Conservation (phyloP, 441 rosid species). For the Gossypium laxum region DNA sequence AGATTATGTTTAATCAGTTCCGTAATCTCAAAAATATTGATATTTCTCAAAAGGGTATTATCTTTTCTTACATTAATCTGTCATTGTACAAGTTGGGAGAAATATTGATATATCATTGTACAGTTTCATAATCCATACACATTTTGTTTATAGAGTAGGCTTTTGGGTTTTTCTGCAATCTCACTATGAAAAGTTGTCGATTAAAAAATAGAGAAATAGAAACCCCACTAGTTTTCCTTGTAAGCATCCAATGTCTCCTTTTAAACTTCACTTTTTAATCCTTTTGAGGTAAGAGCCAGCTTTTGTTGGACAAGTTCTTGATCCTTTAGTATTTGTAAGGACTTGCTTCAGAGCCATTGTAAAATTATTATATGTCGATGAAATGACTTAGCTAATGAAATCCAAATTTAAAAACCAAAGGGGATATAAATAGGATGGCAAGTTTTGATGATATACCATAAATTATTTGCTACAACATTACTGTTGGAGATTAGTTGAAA, state of each 20-base stretch:
- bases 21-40: neutral
- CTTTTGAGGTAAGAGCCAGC: slow-evolving; percentile 34
- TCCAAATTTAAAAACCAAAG: neutral
- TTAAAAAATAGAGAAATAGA: slow-evolving; percentile 30
- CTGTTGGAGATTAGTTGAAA: neutral
- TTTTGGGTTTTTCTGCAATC: slow-evolving; percentile 38
- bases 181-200: slow-evolving; percentile 28
- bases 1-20: slow-evolving; percentile 13
- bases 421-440: neutral
- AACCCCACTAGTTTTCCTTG: slow-evolving; percentile 34
- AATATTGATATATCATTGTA: neutral
- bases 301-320: slow-evolving; percentile 8
- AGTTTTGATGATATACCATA: neutral
- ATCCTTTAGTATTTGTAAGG: slow-evolving; percentile 20
- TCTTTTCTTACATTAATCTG: neutral
- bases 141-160: slow-evolving; percentile 15
- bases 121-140: neutral
- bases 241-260: slow-evolving; percentile 48
- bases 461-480: neutral
- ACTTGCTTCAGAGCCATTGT: neutral
- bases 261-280: neutral
- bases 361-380: neutral
- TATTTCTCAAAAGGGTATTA: neutral
- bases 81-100: neutral
- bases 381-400: neutral